These are phyloP conservation scores for Phylloporus sp. DNA, from an alignment of 768 basidiomycete genomes.

Conservation along the genomic window DNA sequence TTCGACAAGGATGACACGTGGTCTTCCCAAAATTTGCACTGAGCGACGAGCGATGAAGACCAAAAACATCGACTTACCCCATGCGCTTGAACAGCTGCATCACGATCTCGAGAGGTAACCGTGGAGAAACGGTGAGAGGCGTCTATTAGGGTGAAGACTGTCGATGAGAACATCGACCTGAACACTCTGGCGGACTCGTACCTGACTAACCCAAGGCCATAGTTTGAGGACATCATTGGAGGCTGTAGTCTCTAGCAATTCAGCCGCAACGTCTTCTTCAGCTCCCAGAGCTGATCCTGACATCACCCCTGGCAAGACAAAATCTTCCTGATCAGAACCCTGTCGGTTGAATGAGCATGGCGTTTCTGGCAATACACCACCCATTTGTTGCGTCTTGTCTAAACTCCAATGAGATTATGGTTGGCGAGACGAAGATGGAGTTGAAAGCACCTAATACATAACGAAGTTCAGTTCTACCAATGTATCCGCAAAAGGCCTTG, in stretches of 20 bases:
- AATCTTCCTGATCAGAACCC: conserved; percentile 50
- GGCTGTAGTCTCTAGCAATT: conserved; percentile 58
- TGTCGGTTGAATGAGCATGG: conserved; percentile 62
- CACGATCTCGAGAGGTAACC: conserved; percentile 90
- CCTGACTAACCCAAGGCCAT: conserved; percentile 95
- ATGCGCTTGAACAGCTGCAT: conserved; percentile 97
- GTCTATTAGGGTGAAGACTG: conserved; percentile 50
- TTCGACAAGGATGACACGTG: conserved; percentile 94
- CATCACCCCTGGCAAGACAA: conserved; percentile 39
- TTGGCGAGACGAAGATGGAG: not conserved
- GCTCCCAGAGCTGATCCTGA: conserved; percentile 52
- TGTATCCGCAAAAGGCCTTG: conserved; percentile 75
- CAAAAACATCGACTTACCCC: conserved; percentile 62
- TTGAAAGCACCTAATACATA: conserved; percentile 71
- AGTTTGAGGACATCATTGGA: conserved; percentile 59
- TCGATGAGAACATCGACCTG: not conserved
- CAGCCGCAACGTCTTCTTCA: conserved; percentile 66
- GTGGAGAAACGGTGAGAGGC: conserved; percentile 88
- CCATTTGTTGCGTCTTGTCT: conserved; percentile 72
- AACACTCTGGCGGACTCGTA: conserved; percentile 27
- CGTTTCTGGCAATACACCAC: conserved; percentile 59
- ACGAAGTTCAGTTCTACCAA: conserved; percentile 79
- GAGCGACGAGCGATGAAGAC: not conserved
- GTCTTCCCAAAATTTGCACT: conserved; percentile 46
- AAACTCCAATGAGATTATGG: conserved; percentile 1